Percentiles rank a stretch among this genome's conserved stretches.
Conservation (phyloP, 1,139 yeast species). For the Protomyces gravidus region DNA sequence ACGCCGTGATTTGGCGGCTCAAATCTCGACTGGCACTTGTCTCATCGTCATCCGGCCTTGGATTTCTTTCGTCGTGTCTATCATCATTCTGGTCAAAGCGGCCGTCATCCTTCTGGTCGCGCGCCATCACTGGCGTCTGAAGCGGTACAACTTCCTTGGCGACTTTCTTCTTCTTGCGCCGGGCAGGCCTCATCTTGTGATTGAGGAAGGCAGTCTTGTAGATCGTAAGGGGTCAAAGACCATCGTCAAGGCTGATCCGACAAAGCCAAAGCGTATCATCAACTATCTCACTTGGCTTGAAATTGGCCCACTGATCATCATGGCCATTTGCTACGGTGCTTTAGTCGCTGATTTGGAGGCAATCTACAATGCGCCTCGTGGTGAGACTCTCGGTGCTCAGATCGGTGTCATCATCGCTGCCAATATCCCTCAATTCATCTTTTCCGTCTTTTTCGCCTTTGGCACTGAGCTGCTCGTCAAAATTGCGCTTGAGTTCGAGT, state of each 20-base stretch:
- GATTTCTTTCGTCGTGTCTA: not conserved
- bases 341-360: constrained; percentile 3
- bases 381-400: not conserved
- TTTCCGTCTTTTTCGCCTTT: constrained; percentile 9
- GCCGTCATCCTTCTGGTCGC: not conserved
- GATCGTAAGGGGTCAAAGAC: not conserved
- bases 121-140: not conserved
- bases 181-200: not conserved
- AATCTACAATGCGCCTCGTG: constrained; percentile 2
- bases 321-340: not conserved
- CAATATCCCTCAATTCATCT: constrained; percentile 9
- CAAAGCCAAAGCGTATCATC: not conserved
- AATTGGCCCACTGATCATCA: constrained; percentile 1
- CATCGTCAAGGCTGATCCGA: not conserved
- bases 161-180: not conserved
- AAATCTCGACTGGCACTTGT: constrained; percentile 4
- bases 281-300: constrained; percentile 1
- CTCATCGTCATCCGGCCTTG: constrained; percentile 7
- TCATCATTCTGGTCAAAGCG: constrained; percentile 9
- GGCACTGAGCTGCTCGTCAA: constrained; percentile 1
- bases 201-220: not conserved
- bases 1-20: not conserved
- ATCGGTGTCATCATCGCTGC: constrained; percentile 6
- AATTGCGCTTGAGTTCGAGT: constrained; percentile 1
- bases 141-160: constrained; percentile 4